Base-by-base conservation (phyloP, 2,329 filamentous ascomycete genomes). In the Fusarium graminum region DNA sequence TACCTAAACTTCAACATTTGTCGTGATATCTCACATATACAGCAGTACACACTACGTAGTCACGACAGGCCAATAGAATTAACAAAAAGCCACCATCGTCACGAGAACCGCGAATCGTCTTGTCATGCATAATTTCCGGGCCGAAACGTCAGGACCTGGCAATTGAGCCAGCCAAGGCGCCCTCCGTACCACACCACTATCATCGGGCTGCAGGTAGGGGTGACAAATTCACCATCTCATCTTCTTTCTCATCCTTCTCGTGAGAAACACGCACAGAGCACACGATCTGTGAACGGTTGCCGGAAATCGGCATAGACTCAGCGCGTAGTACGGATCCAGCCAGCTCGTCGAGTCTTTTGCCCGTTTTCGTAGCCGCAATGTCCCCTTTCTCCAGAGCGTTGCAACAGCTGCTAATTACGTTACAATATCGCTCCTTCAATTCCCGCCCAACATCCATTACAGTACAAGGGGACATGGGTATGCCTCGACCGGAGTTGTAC, bases 111-210 rank as follows among this genome's bases (percentile, higher is more conserved):
- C 55, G 45, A 59, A 55, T 69, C 64, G 63, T 53, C 54, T 53
- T 64, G 67, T 59, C 69, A 72, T 69, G 69, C 70, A 72, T 65
- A 51, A 60, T 63, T 55, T 61, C 69, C 70, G 70, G 65, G 51
- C 70, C 69, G 70, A 72, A 71, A 72, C 69, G 69, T 65, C 69
- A 70, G 55, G 67, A 59, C 42, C 32, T 38, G 46, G 38, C 28
- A 38, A 39, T 29, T 38, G 25, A 38, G 58, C 39, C 54, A 47
- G 39, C 44, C 29, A 53, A 50, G 40, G 26, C 32, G 14, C 22
- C 52, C 29, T 22, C 22, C 45, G 32, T 19, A 51, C 47, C 47
- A 42, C 44, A 47, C 46, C 46, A 50, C 26, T 32, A 50, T 50
- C 46, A 50, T 26, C 26, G 36, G 36, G 46, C 26, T 22, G n/a